Evolutionary conservation across 768 basidiomycete species (phyloP).

Genomic region (Pisolithus sp.): DNA sequence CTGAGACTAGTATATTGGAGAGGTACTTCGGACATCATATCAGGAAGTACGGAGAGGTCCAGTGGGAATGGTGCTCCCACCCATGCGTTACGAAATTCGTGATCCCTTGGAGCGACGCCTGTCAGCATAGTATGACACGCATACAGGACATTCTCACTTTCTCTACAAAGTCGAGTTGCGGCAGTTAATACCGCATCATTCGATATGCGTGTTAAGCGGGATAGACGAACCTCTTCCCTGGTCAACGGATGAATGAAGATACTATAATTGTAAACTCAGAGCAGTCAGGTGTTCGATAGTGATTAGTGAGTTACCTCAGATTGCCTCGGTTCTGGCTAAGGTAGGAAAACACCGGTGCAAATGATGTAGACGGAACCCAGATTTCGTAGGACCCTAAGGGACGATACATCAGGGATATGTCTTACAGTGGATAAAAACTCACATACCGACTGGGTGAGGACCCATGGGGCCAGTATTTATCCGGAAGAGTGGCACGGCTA

Average conservation of each 20-base stretch:
- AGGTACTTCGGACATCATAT: slow-evolving; percentile 49
- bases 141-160: slow-evolving; percentile 32
- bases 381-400: slow-evolving; percentile 70
- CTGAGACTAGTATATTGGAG: slow-evolving; percentile 63
- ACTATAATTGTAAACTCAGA: slow-evolving; percentile 29
- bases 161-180: slow-evolving; percentile 30
- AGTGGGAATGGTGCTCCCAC: slow-evolving; percentile 66
- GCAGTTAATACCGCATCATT: neutral
- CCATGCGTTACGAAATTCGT: slow-evolving; percentile 66
- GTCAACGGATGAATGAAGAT: slow-evolving; percentile 73
- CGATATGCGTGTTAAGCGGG: neutral
- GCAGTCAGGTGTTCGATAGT: neutral
- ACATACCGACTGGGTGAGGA: slow-evolving; percentile 69
- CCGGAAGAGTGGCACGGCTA: slow-evolving; percentile 69
- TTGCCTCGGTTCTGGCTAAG: slow-evolving; percentile 60
- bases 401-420: neutral
- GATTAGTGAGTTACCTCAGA: slow-evolving; percentile 44
- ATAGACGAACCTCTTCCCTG: slow-evolving; percentile 50
- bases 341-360: slow-evolving; percentile 71
- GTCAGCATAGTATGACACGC: no score
- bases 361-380: slow-evolving; percentile 73
- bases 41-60: slow-evolving; percentile 50
- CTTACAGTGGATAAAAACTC: neutral
- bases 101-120: slow-evolving; percentile 42
- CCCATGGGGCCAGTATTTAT: slow-evolving; percentile 67